Evolutionary conservation across 148 eudicot genomes (phyloP).

Genomic region (Oxyria digyna): DNA sequence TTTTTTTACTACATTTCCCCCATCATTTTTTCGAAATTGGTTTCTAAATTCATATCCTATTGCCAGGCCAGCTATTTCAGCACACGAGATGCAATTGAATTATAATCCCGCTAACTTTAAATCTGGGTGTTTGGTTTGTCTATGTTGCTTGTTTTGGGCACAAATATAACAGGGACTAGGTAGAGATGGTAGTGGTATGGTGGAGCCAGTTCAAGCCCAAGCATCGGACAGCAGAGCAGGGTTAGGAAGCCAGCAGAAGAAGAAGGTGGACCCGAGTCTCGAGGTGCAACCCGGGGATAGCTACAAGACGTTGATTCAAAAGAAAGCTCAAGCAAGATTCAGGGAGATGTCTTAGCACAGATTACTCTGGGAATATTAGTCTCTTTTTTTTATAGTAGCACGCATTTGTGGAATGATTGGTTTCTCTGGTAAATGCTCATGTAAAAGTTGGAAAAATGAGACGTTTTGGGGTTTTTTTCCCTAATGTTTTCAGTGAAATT

Average conservation of each 20-base stretch:
- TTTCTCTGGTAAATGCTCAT: background rate
- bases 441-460: background rate
- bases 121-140: slow-evolving; percentile 29
- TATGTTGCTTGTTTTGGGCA: slow-evolving; percentile 17
- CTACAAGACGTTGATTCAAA: slow-evolving; percentile 82
- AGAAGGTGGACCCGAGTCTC: slow-evolving; percentile 53
- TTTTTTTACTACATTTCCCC: slow-evolving; percentile 10
- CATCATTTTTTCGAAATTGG: too few species aligned
- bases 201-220: slow-evolving; percentile 93
- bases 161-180: slow-evolving; percentile 64
- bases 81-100: slow-evolving; percentile 4
- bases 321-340: slow-evolving; percentile 92
- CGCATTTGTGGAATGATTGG: background rate
- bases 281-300: slow-evolving; percentile 97
- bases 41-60: background rate
- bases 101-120: slow-evolving; percentile 26
- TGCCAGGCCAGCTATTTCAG: slow-evolving; percentile 11
- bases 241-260: slow-evolving; percentile 84
- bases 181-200: slow-evolving; percentile 92
- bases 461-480: background rate
- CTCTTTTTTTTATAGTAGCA: background rate
- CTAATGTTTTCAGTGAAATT: background rate
- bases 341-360: slow-evolving; percentile 47
- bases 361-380: background rate
- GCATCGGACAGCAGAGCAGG: slow-evolving; percentile 72